Evolutionary conservation across 176 grass and related monocot genomes (phyloP).

Genomic region (Oryza glaberrima): DNA sequence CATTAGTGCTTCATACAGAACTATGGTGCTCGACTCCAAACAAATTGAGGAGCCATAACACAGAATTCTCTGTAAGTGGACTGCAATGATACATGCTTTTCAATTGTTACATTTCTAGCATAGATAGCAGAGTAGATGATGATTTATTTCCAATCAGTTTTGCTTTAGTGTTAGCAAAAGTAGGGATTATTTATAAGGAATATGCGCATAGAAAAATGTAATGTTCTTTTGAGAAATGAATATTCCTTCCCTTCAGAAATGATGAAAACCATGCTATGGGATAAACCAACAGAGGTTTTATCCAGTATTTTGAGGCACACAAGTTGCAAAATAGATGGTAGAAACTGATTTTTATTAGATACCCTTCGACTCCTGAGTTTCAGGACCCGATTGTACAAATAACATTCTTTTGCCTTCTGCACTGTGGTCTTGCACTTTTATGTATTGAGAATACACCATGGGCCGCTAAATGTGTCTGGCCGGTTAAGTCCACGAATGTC

Average conservation of each 20-base stretch:
- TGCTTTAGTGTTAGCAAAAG: conserved; percentile 32
- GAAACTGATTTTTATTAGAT: conserved; percentile 25
- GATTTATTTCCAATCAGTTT: conserved; percentile 50
- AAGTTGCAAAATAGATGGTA: conserved; percentile 25
- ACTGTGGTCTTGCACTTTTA: neutral
- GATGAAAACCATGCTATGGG: conserved; percentile 35
- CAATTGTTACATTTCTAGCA: conserved; percentile 43
- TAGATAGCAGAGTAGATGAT: conserved; percentile 40
- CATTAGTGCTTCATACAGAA: conserved; percentile 33
- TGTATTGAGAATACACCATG: neutral
- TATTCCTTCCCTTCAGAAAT: conserved; percentile 36
- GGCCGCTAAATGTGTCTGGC: neutral
- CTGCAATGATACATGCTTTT: conserved; percentile 48
- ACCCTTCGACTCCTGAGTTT: conserved; percentile 8
- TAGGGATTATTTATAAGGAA: conserved; percentile 45
- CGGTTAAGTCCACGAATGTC: neutral
- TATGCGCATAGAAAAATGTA: conserved; percentile 21
- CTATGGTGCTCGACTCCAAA: conserved; percentile 35
- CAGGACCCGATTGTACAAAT: neutral
- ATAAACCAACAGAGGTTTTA: conserved; percentile 34
- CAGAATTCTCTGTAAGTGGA: conserved; percentile 59
- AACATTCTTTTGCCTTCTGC: neutral
- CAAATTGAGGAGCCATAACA: conserved; percentile 46
- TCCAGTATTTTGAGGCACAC: conserved; percentile 17
- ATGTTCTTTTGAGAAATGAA: conserved; percentile 31